Conservation (phyloP, 2,329 filamentous ascomycete species). For the Thielaviopsis ethacetica region DNA sequence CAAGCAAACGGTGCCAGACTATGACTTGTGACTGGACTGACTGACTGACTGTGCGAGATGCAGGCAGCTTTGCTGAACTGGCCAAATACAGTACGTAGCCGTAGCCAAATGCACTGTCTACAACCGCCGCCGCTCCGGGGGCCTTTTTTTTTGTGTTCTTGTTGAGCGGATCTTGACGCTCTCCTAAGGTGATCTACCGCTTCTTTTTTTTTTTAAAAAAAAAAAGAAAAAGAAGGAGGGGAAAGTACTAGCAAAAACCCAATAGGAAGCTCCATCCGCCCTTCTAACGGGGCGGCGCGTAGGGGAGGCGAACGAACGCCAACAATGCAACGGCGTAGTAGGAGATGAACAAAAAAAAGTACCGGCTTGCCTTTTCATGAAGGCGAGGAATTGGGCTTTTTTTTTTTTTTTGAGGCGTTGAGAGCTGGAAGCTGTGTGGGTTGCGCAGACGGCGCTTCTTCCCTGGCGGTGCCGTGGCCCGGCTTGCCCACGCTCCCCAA, state of each 20-base stretch:
- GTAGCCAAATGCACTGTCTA: too few species aligned
- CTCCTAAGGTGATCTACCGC: background rate
- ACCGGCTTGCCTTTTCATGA: background rate
- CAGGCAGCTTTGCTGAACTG: too few species aligned
- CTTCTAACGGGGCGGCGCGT: background rate
- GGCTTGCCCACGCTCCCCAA: background rate
- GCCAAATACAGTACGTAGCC: too few species aligned
- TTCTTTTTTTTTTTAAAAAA: too few species aligned
- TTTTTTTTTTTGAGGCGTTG: background rate
- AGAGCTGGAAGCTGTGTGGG: background rate
- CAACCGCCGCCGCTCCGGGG: background rate
- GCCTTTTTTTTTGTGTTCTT: background rate
- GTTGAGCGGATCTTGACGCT: background rate
- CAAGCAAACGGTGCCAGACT: too few species aligned
- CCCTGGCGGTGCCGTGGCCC: background rate
- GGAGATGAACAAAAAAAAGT: background rate
- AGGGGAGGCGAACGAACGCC: background rate
- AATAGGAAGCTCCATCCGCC: background rate
- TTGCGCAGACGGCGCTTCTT: background rate
- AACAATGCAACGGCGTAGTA: background rate
- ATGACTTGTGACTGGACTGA: too few species aligned
- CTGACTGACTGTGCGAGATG: too few species aligned
- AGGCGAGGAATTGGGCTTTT: background rate
- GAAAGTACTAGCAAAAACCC: background rate
- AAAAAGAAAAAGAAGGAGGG: background rate